phyloP scores from a whole-genome alignment of 2,329 filamentous ascomycete genomes.

The Leptographium wingfieldii region DNA sequence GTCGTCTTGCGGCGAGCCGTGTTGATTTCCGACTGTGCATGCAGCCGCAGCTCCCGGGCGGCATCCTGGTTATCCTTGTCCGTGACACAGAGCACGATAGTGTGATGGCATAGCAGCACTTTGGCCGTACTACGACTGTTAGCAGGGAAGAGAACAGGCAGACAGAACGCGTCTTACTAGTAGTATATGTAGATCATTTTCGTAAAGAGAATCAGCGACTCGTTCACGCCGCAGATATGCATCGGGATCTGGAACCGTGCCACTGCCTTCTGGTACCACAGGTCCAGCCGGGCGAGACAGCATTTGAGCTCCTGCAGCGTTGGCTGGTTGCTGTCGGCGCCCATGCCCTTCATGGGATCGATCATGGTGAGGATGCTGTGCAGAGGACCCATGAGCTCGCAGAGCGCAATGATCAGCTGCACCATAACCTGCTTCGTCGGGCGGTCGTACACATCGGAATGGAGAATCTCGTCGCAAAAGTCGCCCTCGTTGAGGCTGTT shows the following conservation, averaged over 20 bases:
- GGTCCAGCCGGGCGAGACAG: background rate
- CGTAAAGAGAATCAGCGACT: conserved; percentile 1
- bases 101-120: background rate
- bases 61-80: background rate
- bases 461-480: conserved; percentile 55
- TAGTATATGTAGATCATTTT: conserved; percentile 1
- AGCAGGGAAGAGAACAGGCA: background rate
- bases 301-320: background rate
- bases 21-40: background rate
- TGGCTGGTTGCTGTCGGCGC: background rate
- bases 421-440: conserved; percentile 7
- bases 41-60: background rate
- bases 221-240: background rate
- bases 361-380: background rate
- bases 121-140: background rate
- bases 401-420: conserved; percentile 1
- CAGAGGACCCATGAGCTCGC: conserved; percentile 2
- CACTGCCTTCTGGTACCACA: background rate
- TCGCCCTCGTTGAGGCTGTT: conserved; percentile 50
- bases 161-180: background rate
- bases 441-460: conserved; percentile 1
- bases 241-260: background rate
- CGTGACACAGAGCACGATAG: background rate
- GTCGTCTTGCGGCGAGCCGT: background rate
- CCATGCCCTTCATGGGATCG: background rate